Evolutionary conservation across 176 grass and related monocot genomes (phyloP).

Genomic region (Leersia perrieri): DNA sequence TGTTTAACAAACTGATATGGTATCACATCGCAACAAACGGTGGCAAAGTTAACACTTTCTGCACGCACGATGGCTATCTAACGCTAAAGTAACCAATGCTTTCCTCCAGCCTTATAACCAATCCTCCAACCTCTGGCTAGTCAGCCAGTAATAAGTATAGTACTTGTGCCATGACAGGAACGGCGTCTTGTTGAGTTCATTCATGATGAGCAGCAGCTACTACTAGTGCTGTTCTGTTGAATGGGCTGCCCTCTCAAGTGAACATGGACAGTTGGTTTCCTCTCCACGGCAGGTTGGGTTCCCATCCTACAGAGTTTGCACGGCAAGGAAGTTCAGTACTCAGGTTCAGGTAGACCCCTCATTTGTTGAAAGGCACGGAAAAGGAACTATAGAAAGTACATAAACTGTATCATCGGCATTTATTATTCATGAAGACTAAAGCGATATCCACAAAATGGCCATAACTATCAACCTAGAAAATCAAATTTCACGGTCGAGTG

Average conservation of each 20-base stretch:
- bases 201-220: conserved; percentile 74
- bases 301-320: conserved; percentile 56
- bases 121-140: background rate
- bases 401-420: background rate
- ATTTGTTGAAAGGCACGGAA: background rate
- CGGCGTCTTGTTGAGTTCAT: background rate
- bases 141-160: background rate
- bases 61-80: background rate
- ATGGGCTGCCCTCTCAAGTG: conserved; percentile 82
- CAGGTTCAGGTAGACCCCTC: conserved; percentile 1
- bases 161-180: background rate
- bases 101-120: background rate
- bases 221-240: conserved; percentile 58
- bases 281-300: conserved; percentile 53
- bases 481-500: background rate
- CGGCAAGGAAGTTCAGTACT: background rate
- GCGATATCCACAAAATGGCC: background rate
- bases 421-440: background rate
- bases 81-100: background rate
- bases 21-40: background rate
- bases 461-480: background rate
- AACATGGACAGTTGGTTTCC: conserved; percentile 51
- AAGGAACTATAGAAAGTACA: conserved; percentile 4
- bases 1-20: background rate
- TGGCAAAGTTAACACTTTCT: background rate